Percentiles rank a stretch among this genome's conserved stretches.
Evolutionary conservation across 106 monocot species (phyloP).

Genomic region (Dioscorea zingiberensis): DNA sequence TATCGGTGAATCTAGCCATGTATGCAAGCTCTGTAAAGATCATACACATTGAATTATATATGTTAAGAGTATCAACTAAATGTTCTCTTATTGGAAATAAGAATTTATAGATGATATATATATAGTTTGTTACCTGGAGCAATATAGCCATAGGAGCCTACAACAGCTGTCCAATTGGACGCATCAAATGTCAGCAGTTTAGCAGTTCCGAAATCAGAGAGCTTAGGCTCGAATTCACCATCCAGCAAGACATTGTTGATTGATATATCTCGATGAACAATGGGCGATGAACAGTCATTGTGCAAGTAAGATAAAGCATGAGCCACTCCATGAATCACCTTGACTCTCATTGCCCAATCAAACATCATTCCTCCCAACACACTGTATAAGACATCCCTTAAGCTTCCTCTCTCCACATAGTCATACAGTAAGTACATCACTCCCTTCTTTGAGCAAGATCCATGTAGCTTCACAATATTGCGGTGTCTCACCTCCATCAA

Average conservation of each 20-base stretch:
- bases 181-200: slow-evolving; percentile 24
- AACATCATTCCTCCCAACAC: slow-evolving; percentile 37
- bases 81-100: not conserved
- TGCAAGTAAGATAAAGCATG: slow-evolving; percentile 77
- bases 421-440: slow-evolving; percentile 70
- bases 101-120: not conserved
- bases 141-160: slow-evolving; percentile 80
- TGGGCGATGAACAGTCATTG: slow-evolving; percentile 48
- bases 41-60: not conserved
- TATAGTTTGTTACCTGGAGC: slow-evolving; percentile 68
- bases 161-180: slow-evolving; percentile 56
- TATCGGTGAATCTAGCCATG: slow-evolving; percentile 23
- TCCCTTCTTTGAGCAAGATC: slow-evolving; percentile 43
- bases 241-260: slow-evolving; percentile 68
- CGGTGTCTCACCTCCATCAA: slow-evolving; percentile 66
- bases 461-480: slow-evolving; percentile 72
- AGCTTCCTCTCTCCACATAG: slow-evolving; percentile 58
- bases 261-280: slow-evolving; percentile 66
- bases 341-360: slow-evolving; percentile 46
- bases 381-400: slow-evolving; percentile 49
- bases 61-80: not conserved
- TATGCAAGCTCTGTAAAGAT: slow-evolving; percentile 23
- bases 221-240: slow-evolving; percentile 43
- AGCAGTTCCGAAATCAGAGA: slow-evolving; percentile 82
- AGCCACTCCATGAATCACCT: slow-evolving; percentile 51